Conservation (phyloP, 2,329 filamentous ascomycete species). For the Fusarium pseudocircinatum region DNA sequence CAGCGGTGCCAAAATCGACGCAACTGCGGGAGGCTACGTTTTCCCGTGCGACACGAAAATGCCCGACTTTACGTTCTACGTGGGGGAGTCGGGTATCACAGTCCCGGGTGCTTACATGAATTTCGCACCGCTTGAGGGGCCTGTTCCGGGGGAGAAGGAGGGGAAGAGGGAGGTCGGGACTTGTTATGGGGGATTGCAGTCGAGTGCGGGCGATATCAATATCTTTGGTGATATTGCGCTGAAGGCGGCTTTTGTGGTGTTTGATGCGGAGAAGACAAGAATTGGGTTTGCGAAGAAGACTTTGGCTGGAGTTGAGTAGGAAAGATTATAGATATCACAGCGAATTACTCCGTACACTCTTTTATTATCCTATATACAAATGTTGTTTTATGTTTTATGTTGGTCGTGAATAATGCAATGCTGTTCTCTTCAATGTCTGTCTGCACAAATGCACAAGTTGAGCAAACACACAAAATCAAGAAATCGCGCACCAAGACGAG, state of each 20-base stretch:
- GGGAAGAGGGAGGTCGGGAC: background rate
- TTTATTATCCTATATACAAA: background rate
- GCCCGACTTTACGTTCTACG: constrained; percentile 62
- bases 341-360: background rate
- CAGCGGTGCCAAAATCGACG: constrained; percentile 52
- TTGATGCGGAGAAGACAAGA: constrained; percentile 52
- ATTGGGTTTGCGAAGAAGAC: constrained; percentile 39
- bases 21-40: constrained; percentile 55
- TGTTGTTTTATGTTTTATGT: background rate
- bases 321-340: background rate
- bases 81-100: constrained; percentile 67
- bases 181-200: constrained; percentile 77
- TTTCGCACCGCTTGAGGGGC: constrained; percentile 56
- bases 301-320: background rate
- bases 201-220: constrained; percentile 58
- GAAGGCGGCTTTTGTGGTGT: constrained; percentile 68
- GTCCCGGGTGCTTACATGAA: constrained; percentile 64
- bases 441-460: background rate
- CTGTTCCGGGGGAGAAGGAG: background rate
- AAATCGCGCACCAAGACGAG: constrained; percentile 12
- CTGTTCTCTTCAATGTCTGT: background rate
- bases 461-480: background rate
- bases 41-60: constrained; percentile 58
- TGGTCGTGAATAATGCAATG: background rate
- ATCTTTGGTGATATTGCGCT: constrained; percentile 72